Conservation (phyloP, 208 protist genomes). For the Porcisia hertigi region DNA sequence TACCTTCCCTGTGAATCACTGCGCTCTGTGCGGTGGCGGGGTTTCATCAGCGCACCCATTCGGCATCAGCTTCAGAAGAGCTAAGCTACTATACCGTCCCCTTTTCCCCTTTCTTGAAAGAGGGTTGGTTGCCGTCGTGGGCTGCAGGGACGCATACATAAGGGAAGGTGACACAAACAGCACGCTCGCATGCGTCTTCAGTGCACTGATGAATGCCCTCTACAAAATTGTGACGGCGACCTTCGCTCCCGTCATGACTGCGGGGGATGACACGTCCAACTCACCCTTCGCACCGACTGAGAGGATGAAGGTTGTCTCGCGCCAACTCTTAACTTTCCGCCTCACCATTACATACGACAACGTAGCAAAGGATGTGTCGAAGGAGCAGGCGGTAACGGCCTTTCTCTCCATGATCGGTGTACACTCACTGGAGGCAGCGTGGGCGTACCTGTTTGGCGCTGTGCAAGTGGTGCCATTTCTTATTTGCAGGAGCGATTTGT, state of each 20-base stretch:
- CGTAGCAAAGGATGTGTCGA: conserved; percentile 17
- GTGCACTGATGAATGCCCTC: conserved; percentile 41
- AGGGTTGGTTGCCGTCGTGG: background rate
- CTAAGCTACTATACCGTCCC: background rate
- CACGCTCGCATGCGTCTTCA: background rate
- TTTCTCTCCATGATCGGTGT: conserved; percentile 46
- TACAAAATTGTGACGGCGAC: conserved; percentile 34
- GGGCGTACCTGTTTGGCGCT: conserved; percentile 46
- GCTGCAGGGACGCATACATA: background rate
- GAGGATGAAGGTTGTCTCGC: conserved; percentile 35
- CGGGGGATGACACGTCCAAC: background rate
- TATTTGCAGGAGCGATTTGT: conserved; percentile 1
- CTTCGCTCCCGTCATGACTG: conserved; percentile 20
- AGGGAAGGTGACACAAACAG: background rate
- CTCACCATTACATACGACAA: conserved; percentile 46
- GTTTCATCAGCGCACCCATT: background rate
- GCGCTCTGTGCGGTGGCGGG: background rate
- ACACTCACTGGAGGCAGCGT: conserved; percentile 45
- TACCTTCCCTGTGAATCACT: background rate
- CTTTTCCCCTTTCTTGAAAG: background rate
- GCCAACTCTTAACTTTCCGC: conserved; percentile 44
- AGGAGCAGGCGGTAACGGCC: conserved; percentile 22
- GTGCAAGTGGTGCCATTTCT: conserved; percentile 47
- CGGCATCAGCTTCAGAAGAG: background rate
- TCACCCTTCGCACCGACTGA: background rate